Conservation (phyloP, 352 stramenopile genomes). For the Globisporangium heterothallicum region DNA sequence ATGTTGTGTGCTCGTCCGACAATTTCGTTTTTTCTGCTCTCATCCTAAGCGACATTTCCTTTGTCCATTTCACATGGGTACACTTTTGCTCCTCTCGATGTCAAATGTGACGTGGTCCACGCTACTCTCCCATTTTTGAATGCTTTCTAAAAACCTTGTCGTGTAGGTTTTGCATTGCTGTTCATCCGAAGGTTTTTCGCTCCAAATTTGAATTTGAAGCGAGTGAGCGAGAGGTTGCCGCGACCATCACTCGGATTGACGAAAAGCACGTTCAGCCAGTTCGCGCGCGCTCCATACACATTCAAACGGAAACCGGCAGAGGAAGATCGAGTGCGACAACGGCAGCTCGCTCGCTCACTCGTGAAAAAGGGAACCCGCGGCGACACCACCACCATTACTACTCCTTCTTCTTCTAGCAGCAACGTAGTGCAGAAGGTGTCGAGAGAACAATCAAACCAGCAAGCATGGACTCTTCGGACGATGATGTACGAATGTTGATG, state of each 20-base stretch:
- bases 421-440: not conserved
- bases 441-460: not conserved
- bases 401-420: no score
- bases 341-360: not conserved
- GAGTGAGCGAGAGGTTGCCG: not conserved
- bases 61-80: no score
- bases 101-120: not conserved
- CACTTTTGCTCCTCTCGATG: no score
- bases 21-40: no score
- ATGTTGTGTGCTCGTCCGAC: no score
- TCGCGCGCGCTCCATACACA: no score
- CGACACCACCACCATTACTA: not conserved
- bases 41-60: no score
- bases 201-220: constrained; percentile 9
- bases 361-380: constrained; percentile 7
- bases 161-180: not conserved
- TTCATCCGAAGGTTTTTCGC: no score
- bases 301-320: no score
- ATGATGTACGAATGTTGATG: constrained; percentile 41
- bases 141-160: not conserved
- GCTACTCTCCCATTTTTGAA: not conserved
- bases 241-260: constrained; percentile 2
- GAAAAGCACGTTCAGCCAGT: not conserved
- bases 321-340: not conserved
- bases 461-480: constrained; percentile 42